Base-by-base conservation (phyloP, 2,329 filamentous ascomycete genomes). In the Aphanocladium album region DNA sequence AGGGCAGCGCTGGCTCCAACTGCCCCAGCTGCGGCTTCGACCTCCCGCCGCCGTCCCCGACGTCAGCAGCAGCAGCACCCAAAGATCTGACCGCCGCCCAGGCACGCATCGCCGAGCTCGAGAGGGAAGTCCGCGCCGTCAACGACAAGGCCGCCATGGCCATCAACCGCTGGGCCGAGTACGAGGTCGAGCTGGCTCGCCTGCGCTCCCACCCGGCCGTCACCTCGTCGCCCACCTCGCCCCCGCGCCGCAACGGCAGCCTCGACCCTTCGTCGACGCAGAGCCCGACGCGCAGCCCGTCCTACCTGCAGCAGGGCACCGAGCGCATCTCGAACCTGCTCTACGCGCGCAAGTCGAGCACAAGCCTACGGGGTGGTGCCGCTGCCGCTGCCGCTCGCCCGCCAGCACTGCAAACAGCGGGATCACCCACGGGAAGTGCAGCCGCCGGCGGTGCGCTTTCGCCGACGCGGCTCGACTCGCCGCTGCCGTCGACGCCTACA, bases 101-200 rank as follows among this genome's bases (percentile, higher is more conserved):
- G 70, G 76, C 80, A 63, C 80, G 85, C 68, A 87, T 90, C 68
- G 76, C 80, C 64, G 87, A 91, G 67, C 80, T 93, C 49, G 85
- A 92, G 73, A 80, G 83, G 39, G 89, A 92, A 69, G 85, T 93
- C 58, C 81, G 83, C 60, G 74, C 86, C 58, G 80, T 93, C 62
- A 90, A 86, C 72, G 80, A 89, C 66, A 91, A 90, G 73, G 87
- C 88, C 60, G 82, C 86, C 3, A 83, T 85, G 37, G 79, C 79
- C 71, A 81, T 85, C 64, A 82, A 86, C 72, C 83, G 81, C 70
- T 87, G 83, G 82, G 88, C 89, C 69, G 88, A 91, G 76, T 92
- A 91, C 79, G 90, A 93, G 75, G 89, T 91, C 73, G 88, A 92
- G 71, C 81, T 92, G 45, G 79, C 84, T 49, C 78, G 74, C 49